phyloP scores from a whole-genome alignment of 2,329 filamentous ascomycete species.

The Hypoxylon sp. region DNA sequence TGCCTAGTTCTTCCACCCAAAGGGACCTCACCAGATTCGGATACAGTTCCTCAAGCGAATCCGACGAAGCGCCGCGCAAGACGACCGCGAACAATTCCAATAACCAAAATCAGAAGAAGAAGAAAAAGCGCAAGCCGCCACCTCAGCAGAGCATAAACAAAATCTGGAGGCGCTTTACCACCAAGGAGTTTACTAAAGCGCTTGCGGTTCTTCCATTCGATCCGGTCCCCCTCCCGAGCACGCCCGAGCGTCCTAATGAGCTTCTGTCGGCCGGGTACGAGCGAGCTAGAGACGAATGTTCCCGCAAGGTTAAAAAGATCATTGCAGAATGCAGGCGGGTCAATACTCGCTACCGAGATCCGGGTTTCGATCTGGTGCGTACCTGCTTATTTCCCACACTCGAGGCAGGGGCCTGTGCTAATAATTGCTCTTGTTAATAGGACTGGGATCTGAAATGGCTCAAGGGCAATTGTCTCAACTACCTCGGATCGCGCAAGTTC shows the following conservation, averaged over 20 bases:
- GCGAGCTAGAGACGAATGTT: conserved; percentile 70
- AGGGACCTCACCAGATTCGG: conserved; percentile 48
- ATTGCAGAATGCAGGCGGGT: conserved; percentile 73
- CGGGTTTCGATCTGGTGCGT: conserved; percentile 66
- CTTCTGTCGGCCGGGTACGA: conserved; percentile 68
- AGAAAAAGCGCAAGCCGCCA: conserved; percentile 64
- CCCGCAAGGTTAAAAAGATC: conserved; percentile 67
- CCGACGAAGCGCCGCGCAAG: conserved; percentile 53
- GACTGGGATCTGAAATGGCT: conserved; percentile 75
- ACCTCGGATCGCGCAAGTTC: conserved; percentile 60
- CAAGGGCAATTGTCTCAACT: conserved; percentile 64
- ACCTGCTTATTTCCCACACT: conserved; percentile 47
- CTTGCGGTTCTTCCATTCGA: conserved; percentile 72
- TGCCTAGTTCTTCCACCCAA: conserved; percentile 25
- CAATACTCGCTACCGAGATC: conserved; percentile 82
- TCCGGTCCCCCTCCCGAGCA: conserved; percentile 61
- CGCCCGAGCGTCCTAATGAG: conserved; percentile 64
- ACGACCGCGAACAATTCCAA: conserved; percentile 42
- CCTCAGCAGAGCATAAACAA: conserved; percentile 73
- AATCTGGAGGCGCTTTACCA: conserved; percentile 70
- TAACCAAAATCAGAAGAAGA: conserved; percentile 60
- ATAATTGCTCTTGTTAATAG: conserved; percentile 46
- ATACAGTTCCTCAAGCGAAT: conserved; percentile 61
- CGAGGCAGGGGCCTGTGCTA: conserved; percentile 45
- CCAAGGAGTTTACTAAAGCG: conserved; percentile 70